Conservation (phyloP, 495 filamentous ascomycete species). For the Xylaria curta region DNA sequence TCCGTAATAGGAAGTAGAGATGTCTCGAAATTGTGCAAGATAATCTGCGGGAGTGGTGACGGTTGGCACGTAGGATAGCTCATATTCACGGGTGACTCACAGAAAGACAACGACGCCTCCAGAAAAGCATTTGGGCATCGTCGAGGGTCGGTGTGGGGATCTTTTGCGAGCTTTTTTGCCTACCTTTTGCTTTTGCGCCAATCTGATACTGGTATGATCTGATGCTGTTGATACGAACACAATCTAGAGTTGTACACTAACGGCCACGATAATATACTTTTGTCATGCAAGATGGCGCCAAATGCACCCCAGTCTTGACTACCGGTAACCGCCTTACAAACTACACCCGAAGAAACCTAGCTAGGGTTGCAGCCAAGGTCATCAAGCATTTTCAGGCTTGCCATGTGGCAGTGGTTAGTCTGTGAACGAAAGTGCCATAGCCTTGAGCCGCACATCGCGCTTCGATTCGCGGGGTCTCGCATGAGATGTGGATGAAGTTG, state of each 20-base stretch:
- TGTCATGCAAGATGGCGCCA: conserved; percentile 23
- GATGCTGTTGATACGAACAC: conserved; percentile 5
- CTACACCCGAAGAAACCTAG: conserved; percentile 7
- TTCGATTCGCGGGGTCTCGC: conserved; percentile 15
- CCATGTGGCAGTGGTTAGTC: conserved; percentile 14
- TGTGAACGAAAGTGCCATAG: background rate
- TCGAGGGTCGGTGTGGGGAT: conserved; percentile 7
- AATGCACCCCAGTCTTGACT: conserved; percentile 22
- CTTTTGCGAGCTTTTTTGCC: conserved; percentile 15
- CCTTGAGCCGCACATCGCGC: conserved; percentile 19
- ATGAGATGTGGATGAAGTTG: background rate
- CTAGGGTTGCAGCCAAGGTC: conserved; percentile 17
- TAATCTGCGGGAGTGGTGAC: background rate
- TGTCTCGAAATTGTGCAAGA: background rate
- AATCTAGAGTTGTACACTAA: conserved; percentile 9
- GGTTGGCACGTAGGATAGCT: background rate
- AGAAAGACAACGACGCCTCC: conserved; percentile 13
- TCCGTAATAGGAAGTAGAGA: background rate
- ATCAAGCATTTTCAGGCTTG: conserved; percentile 18
- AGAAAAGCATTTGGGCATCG: conserved; percentile 9
- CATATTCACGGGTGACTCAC: background rate
- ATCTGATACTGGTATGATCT: conserved; percentile 20
- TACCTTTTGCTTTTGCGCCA: conserved; percentile 1
- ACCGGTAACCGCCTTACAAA: background rate
- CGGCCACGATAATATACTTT: conserved; percentile 19